Percentiles rank a stretch among this genome's conserved stretches.
Evolutionary conservation across 305 asterid genomes (phyloP).

Genomic region (Rubia peregrina): DNA sequence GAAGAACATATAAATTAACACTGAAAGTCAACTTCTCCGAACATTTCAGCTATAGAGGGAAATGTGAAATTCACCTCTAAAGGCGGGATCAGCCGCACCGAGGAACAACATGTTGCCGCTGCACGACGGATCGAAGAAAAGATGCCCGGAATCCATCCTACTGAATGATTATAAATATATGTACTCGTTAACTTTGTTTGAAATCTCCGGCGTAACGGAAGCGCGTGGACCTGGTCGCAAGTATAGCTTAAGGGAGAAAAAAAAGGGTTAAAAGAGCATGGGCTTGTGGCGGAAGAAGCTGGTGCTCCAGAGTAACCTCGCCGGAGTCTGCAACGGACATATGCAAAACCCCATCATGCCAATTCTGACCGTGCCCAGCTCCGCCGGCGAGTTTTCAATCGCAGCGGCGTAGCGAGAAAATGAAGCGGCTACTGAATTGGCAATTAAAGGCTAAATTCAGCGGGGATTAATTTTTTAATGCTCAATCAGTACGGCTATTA

Average conservation of each 20-base stretch:
- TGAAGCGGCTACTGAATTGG: neutral
- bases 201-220: constrained; percentile 29
- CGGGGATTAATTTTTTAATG: constrained; percentile 10
- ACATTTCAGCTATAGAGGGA: too few relatives aligned
- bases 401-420: neutral
- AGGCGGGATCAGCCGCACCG: constrained; percentile 54
- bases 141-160: constrained; percentile 68
- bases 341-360: constrained; percentile 94
- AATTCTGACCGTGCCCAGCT: constrained; percentile 50
- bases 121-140: constrained; percentile 65
- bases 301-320: constrained; percentile 95
- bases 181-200: constrained; percentile 3
- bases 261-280: constrained; percentile 53
- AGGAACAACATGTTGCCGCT: constrained; percentile 64
- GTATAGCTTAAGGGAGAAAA: neutral
- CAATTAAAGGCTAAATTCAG: constrained; percentile 11
- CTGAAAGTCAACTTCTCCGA: neutral
- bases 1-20: neutral
- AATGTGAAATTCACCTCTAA: constrained; percentile 42
- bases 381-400: constrained; percentile 18
- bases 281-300: constrained; percentile 99
- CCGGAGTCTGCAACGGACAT: constrained; percentile 87
- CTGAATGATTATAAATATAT: neutral
- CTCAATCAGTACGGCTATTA: neutral
- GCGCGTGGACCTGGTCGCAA: constrained; percentile 11